These are phyloP conservation scores for Graphiopsis chlorocephala DNA, from an alignment of 2,329 filamentous ascomycete species.

Conservation along the genomic window DNA sequence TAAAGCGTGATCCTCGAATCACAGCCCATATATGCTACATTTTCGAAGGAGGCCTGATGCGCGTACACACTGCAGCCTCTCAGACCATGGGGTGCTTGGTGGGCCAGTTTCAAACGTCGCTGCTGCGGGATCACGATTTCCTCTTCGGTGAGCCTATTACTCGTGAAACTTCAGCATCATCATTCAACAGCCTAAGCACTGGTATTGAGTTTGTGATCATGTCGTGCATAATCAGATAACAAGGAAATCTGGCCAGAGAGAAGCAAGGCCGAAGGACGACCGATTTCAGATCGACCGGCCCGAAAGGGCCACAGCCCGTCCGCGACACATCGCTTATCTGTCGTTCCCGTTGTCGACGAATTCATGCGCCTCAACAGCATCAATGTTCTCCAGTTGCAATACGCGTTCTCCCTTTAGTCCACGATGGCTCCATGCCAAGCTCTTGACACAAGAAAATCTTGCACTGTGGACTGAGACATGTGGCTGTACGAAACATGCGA, in stretches of 20 bases:
- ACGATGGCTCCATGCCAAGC: not conserved
- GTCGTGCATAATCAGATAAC: not conserved
- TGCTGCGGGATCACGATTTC: not conserved
- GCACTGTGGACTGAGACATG: not conserved
- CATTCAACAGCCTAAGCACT: not conserved
- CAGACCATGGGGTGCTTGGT: not conserved
- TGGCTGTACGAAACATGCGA: not conserved
- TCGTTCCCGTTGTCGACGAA: not conserved
- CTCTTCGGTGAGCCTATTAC: not conserved
- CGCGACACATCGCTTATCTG: not conserved
- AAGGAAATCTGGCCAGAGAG: not conserved
- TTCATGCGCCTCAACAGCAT: slow-evolving; percentile 3
- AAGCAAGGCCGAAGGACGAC: slow-evolving; percentile 3
- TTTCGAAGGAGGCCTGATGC: not conserved
- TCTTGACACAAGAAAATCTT: not conserved
- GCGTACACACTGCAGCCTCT: not conserved
- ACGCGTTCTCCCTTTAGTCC: not conserved
- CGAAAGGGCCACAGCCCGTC: slow-evolving; percentile 6
- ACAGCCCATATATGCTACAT: not conserved
- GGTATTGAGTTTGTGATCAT: not conserved
- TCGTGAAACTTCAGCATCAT: not conserved
- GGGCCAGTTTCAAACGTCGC: not conserved
- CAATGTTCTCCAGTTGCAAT: not conserved
- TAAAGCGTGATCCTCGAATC: not conserved
- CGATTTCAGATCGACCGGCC: slow-evolving; percentile 10